A percentile compares a stretch with the other conserved stretches of the same genome.
Evolutionary conservation across 2,329 filamentous ascomycete genomes (phyloP).

Genomic region (Talaromyces atroroseus): DNA sequence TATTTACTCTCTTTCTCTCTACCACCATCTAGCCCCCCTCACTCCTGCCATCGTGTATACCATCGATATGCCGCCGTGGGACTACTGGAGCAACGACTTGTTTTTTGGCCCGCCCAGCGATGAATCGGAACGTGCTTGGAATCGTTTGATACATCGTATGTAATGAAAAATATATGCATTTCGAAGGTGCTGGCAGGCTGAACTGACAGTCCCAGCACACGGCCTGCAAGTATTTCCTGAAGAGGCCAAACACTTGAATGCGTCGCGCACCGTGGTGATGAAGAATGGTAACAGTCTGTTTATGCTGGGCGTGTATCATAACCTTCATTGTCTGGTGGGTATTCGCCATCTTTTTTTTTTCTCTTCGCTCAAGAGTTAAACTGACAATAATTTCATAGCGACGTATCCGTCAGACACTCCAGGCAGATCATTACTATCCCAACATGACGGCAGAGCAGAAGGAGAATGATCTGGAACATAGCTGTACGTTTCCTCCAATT

Average conservation of each 20-base stretch:
- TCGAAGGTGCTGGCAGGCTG: not conserved
- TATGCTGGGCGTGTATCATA: slow-evolving; percentile 1
- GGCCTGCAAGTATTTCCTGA: not conserved
- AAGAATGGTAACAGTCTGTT: not conserved
- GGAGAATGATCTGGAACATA: not conserved
- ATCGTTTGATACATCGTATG: not conserved
- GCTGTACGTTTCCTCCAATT: not conserved
- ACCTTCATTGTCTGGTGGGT: not conserved
- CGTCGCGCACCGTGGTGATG: not conserved
- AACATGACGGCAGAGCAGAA: slow-evolving; percentile 1
- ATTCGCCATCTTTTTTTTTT: not conserved
- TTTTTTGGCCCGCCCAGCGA: not conserved
- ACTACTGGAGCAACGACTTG: not conserved
- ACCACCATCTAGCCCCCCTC: not conserved
- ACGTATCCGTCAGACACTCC: not conserved
- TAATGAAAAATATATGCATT: not conserved
- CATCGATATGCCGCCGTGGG: not conserved
- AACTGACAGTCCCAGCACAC: not conserved
- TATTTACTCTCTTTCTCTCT: not conserved
- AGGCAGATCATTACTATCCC: slow-evolving; percentile 1
- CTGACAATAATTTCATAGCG: not conserved
- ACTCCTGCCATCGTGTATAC: slow-evolving; percentile 3
- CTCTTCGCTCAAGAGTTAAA: not conserved
- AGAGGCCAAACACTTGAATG: not conserved
- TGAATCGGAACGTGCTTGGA: not conserved